phyloP scores from a whole-genome alignment of 1,284 basidiomycete genomes.

The Sutorius eximius region DNA sequence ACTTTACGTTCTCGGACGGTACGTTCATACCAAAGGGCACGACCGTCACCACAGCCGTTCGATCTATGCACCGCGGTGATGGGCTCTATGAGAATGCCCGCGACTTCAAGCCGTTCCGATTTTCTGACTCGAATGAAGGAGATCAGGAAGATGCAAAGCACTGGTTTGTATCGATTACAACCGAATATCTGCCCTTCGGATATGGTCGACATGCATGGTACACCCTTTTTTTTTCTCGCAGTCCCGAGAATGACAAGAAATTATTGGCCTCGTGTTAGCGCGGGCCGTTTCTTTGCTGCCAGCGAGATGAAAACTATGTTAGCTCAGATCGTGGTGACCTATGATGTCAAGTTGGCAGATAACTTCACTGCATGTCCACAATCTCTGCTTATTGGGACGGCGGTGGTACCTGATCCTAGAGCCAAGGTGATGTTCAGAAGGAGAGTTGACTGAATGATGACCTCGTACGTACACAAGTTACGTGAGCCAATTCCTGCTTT shows the following conservation, averaged over 20 bases:
- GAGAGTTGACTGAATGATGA: conserved; percentile 13
- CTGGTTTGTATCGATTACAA: conserved; percentile 14
- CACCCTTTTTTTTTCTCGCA: neutral
- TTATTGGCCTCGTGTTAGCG: conserved; percentile 8
- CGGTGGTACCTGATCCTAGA: neutral
- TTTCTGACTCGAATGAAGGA: conserved; percentile 17
- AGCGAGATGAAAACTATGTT: conserved; percentile 33
- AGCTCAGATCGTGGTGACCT: conserved; percentile 30
- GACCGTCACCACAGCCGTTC: conserved; percentile 20
- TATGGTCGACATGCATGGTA: conserved; percentile 19
- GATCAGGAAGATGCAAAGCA: conserved; percentile 17
- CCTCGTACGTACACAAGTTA: no score
- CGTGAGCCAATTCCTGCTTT: no score
- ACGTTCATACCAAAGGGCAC: conserved; percentile 39
- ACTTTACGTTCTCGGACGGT: conserved; percentile 43
- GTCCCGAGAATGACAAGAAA: neutral
- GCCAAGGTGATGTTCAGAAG: no score
- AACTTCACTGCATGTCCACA: conserved; percentile 26
- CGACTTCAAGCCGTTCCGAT: conserved; percentile 37
- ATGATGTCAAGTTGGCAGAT: conserved; percentile 34
- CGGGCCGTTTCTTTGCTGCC: conserved; percentile 19
- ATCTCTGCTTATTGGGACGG: neutral
- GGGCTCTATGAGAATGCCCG: conserved; percentile 26
- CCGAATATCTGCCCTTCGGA: conserved; percentile 17
- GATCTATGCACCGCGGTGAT: conserved; percentile 28